Conservation (phyloP, 805 yeast genomes). For the Ogataea ramenticola region DNA sequence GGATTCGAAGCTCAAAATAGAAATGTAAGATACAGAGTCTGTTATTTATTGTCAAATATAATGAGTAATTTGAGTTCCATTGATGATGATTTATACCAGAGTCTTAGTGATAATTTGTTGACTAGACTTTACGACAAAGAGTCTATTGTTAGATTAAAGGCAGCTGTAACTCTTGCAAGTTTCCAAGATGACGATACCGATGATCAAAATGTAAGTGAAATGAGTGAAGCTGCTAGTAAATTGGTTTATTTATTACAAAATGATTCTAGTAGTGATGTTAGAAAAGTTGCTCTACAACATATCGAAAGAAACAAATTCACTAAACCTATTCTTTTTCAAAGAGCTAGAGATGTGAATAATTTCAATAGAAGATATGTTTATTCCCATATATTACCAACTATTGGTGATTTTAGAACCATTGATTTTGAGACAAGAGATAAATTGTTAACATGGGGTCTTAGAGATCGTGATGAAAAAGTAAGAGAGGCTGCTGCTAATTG, state of each 20-base stretch:
- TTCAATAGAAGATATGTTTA: conserved; percentile 68
- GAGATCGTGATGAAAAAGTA: conserved; percentile 76
- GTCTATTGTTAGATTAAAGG: conserved; percentile 72
- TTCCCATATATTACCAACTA: conserved; percentile 56
- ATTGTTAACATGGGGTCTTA: conserved; percentile 75
- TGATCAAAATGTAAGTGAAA: conserved; percentile 20
- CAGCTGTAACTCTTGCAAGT: conserved; percentile 69
- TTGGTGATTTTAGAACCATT: conserved; percentile 52
- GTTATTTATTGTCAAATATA: conserved; percentile 64
- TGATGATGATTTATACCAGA: conserved; percentile 62
- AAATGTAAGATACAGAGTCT: conserved; percentile 72
- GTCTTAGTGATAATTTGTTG: conserved; percentile 51
- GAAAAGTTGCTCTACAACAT: conserved; percentile 76
- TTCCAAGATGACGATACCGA: conserved; percentile 56
- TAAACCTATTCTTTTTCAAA: conserved; percentile 54
- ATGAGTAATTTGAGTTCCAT: conserved; percentile 70
- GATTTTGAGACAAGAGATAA: conserved; percentile 53
- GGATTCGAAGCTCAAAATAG: conserved; percentile 75
- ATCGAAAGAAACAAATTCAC: conserved; percentile 49
- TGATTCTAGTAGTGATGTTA: conserved; percentile 83
- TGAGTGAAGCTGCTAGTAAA: conserved; percentile 39
- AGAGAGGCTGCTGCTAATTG: conserved; percentile 62
- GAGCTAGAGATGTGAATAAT: conserved; percentile 76
- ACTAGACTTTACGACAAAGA: conserved; percentile 72
- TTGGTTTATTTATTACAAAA: conserved; percentile 51